phyloP scores from a whole-genome alignment of 768 basidiomycete genomes.

The Gymnopilus dilepis region DNA sequence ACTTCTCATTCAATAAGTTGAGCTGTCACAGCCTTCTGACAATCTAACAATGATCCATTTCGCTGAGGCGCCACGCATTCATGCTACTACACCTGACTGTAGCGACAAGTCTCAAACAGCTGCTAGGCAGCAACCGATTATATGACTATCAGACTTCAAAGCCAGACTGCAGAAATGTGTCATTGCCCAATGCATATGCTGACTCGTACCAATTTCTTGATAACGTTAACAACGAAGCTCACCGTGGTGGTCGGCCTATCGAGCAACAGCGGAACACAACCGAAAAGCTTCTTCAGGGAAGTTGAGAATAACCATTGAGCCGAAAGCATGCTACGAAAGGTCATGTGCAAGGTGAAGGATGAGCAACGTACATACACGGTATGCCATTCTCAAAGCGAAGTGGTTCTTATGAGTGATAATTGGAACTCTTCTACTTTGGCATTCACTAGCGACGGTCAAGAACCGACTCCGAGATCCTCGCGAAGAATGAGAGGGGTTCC shows the following conservation, averaged over 20 bases:
- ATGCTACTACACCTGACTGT: neutral
- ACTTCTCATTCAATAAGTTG: neutral
- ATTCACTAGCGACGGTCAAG: constrained; percentile 4
- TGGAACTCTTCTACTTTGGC: neutral
- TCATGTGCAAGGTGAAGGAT: neutral
- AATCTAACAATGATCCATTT: constrained; percentile 8
- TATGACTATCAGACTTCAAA: neutral
- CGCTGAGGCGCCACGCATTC: neutral
- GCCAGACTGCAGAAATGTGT: neutral
- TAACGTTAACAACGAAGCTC: too few relatives aligned
- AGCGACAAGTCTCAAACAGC: neutral
- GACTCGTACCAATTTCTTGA: neutral
- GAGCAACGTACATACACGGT: neutral
- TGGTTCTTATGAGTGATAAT: too few relatives aligned
- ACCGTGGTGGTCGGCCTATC: constrained; percentile 13
- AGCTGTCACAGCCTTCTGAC: constrained; percentile 1
- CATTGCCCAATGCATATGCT: neutral
- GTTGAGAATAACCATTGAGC: neutral
- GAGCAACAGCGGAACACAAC: neutral
- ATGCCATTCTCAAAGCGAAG: neutral
- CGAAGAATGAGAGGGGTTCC: neutral
- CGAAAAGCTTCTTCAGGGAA: neutral
- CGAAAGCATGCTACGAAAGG: neutral
- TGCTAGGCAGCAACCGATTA: neutral
- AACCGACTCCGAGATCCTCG: constrained; percentile 13